Evolutionary conservation across 2,329 filamentous ascomycete genomes (phyloP).

Genomic region (Pseudogymnoascus sp.): DNA sequence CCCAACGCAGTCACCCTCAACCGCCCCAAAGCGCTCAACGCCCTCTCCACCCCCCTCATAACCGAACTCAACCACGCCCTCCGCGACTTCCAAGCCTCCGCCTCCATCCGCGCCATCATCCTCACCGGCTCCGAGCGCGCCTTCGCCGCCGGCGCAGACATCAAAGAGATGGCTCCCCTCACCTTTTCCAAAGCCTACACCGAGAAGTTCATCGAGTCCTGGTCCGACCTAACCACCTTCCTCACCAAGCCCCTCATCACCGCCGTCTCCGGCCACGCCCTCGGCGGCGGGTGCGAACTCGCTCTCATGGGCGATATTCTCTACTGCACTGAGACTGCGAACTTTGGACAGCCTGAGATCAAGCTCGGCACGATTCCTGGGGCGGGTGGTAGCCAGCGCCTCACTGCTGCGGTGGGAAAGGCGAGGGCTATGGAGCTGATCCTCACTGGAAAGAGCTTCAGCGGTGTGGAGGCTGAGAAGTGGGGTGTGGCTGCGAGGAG

Average conservation of each 20-base stretch:
- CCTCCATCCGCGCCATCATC: slow-evolving; percentile 65
- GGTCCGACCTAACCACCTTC: slow-evolving; percentile 75
- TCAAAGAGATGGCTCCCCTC: slow-evolving; percentile 96
- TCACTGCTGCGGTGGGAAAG: slow-evolving; percentile 78
- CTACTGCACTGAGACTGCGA: slow-evolving; percentile 78
- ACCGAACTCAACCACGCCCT: slow-evolving; percentile 78
- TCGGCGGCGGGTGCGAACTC: slow-evolving; percentile 92
- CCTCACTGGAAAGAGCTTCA: slow-evolving; percentile 76
- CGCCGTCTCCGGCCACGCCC: slow-evolving; percentile 87
- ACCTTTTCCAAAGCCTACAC: slow-evolving; percentile 84
- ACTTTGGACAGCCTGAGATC: slow-evolving; percentile 95
- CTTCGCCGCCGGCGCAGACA: slow-evolving; percentile 93
- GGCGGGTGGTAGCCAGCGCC: slow-evolving; percentile 79
- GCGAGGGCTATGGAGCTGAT: slow-evolving; percentile 86
- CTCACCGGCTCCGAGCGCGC: slow-evolving; percentile 84
- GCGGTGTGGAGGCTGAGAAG: slow-evolving; percentile 70
- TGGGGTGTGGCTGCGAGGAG: slow-evolving; percentile 85
- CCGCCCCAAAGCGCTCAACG: slow-evolving; percentile 92
- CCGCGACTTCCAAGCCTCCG: slow-evolving; percentile 57
- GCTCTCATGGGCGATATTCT: slow-evolving; percentile 96
- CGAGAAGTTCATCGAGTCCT: slow-evolving; percentile 86
- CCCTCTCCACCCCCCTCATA: slow-evolving; percentile 84
- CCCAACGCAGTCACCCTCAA: slow-evolving; percentile 67
- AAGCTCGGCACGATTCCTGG: slow-evolving; percentile 90
- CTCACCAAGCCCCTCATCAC: slow-evolving; percentile 93